phyloP scores from a whole-genome alignment of 495 filamentous ascomycete species.

The Aspergillus heteromorphus region DNA sequence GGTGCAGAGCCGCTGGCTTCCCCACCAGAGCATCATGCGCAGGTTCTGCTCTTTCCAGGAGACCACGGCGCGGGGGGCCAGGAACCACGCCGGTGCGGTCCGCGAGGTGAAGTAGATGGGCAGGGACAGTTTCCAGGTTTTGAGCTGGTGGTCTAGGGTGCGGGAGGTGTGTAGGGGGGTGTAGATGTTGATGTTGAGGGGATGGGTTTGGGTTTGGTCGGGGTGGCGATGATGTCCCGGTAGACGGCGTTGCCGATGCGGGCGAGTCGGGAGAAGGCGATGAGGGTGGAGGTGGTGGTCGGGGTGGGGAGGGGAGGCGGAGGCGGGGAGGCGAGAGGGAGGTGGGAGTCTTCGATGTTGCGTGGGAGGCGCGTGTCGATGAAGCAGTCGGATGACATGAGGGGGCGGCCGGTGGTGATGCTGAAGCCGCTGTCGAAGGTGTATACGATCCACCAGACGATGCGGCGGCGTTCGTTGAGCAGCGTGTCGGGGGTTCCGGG shows the following conservation, averaged over 20 bases:
- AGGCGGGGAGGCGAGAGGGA: too few species aligned
- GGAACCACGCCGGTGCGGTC: conserved; percentile 17
- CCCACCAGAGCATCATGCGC: conserved; percentile 24
- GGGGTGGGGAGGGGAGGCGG: conserved; percentile 8
- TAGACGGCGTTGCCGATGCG: conserved; percentile 17
- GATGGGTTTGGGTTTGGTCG: too few species aligned
- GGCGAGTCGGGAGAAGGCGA: conserved; percentile 16
- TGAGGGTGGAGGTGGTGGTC: conserved; percentile 20
- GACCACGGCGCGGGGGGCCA: conserved; percentile 17
- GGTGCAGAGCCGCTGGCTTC: conserved; percentile 17
- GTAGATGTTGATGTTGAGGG: too few species aligned
- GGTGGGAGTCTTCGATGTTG: conserved; percentile 21
- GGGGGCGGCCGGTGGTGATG: conserved; percentile 20
- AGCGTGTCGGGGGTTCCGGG: conserved; percentile 4
- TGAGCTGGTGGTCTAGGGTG: conserved; percentile 14
- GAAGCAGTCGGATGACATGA: conserved; percentile 18
- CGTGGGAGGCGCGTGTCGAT: conserved; percentile 22
- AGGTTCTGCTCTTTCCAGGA: conserved; percentile 24
- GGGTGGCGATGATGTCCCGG: conserved; percentile 7
- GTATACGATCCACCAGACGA: conserved; percentile 22
- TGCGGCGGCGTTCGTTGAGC: conserved; percentile 13
- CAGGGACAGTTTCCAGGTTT: conserved; percentile 17
- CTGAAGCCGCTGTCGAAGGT: conserved; percentile 27
- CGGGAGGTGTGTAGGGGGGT: conserved; percentile 11
- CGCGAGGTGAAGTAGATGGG: conserved; percentile 18